Evolutionary conservation across 805 yeast species (phyloP).

Genomic region (Yarrowia phangngaensis): DNA sequence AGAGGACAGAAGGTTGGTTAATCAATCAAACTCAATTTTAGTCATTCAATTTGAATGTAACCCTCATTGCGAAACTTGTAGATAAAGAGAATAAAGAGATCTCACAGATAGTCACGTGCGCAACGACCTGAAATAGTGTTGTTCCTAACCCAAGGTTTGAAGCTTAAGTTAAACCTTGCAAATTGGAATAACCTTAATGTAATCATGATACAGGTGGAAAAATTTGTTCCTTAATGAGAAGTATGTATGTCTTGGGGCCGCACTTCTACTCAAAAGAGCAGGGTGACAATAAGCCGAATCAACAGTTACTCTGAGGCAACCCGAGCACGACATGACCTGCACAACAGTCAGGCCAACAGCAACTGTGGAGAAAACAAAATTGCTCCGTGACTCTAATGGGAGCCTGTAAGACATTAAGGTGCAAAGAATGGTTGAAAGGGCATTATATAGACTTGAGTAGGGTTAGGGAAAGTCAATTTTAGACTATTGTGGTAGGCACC

Average conservation of each 20-base stretch:
- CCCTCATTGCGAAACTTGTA: no score
- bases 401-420: conserved; percentile 26
- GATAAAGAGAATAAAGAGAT: no score
- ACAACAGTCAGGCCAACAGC: conserved; percentile 27
- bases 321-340: conserved; percentile 28
- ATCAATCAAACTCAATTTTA: no score
- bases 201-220: no score
- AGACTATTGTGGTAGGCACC: background rate
- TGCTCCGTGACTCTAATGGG: conserved; percentile 28
- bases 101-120: no score
- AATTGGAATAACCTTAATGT: no score
- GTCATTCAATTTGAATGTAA: no score
- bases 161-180: no score
- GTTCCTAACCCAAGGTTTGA: no score
- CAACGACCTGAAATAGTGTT: no score
- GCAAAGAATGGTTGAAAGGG: conserved; percentile 9
- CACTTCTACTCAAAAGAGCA: conserved; percentile 25
- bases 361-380: conserved; percentile 22
- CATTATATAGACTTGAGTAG: background rate
- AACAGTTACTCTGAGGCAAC: conserved; percentile 27
- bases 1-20: no score
- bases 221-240: no score
- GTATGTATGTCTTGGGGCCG: conserved; percentile 26
- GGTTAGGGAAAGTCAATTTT: conserved; percentile 15
- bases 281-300: conserved; percentile 27